A percentile compares a stretch with the other conserved stretches of the same genome.
These are phyloP conservation scores for Fagopyrum tataricum DNA, from an alignment of 148 eudicot genomes.

Conservation along the genomic window DNA sequence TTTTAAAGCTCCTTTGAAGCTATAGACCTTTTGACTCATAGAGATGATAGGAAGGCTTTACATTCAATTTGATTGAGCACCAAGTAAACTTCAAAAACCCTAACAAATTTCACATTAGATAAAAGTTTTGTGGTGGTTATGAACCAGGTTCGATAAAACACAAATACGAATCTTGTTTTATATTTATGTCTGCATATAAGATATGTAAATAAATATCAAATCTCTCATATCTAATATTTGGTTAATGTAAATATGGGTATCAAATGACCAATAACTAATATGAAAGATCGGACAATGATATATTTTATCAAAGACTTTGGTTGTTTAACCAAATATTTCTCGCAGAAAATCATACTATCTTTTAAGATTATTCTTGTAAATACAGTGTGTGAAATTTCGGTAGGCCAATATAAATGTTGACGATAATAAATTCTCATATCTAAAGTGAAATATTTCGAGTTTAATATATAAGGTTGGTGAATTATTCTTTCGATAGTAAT, in stretches of 20 bases:
- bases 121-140: not conserved
- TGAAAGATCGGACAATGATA: not conserved
- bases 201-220: no score
- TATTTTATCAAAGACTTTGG: not conserved
- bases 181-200: no score
- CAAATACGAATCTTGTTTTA: no score
- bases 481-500: no score
- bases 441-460: no score
- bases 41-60: not conserved
- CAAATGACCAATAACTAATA: not conserved
- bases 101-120: not conserved
- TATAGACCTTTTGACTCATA: not conserved
- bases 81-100: not conserved
- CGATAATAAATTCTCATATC: no score
- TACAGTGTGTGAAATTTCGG: no score
- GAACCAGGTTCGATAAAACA: not conserved
- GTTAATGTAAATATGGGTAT: no score
- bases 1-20: conserved; percentile 3
- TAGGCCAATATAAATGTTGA: no score
- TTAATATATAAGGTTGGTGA: no score
- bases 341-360: not conserved
- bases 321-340: not conserved
- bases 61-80: not conserved
- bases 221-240: no score
- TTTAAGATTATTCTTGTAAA: no score